phyloP scores from a whole-genome alignment of 139 green algal species.

The Astrephomene gubernaculifera region DNA sequence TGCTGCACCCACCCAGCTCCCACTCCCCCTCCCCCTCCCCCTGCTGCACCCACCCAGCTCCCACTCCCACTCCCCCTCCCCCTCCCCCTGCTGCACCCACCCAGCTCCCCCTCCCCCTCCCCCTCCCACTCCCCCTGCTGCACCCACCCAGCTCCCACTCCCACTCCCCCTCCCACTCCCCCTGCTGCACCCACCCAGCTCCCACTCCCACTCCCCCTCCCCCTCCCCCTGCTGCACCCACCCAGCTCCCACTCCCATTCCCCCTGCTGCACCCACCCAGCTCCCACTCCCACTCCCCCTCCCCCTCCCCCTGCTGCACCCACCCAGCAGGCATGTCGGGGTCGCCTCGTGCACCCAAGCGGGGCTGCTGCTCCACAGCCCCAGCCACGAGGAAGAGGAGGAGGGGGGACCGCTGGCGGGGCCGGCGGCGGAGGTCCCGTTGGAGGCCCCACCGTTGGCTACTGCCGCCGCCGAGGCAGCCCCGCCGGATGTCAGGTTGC shows the following conservation, averaged over 20 bases:
- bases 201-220: too few species aligned
- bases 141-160: too few species aligned
- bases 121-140: too few species aligned
- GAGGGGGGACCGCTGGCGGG: not conserved
- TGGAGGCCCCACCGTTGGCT: not conserved
- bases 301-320: not conserved
- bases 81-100: too few species aligned
- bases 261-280: not conserved
- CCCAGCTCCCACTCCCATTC: not conserved
- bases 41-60: too few species aligned
- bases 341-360: not conserved
- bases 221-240: too few species aligned
- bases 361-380: constrained; percentile 34
- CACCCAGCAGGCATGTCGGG: constrained; percentile 54
- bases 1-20: too few species aligned
- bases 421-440: not conserved
- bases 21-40: too few species aligned
- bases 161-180: too few species aligned
- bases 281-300: not conserved
- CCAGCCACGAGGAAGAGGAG: constrained; percentile 23
- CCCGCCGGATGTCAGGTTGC: not conserved
- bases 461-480: not conserved
- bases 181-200: too few species aligned
- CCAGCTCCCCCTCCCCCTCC: too few species aligned
- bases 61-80: too few species aligned